Conservation (phyloP, 2,329 filamentous ascomycete genomes). For the Bipolaris gigantea region DNA sequence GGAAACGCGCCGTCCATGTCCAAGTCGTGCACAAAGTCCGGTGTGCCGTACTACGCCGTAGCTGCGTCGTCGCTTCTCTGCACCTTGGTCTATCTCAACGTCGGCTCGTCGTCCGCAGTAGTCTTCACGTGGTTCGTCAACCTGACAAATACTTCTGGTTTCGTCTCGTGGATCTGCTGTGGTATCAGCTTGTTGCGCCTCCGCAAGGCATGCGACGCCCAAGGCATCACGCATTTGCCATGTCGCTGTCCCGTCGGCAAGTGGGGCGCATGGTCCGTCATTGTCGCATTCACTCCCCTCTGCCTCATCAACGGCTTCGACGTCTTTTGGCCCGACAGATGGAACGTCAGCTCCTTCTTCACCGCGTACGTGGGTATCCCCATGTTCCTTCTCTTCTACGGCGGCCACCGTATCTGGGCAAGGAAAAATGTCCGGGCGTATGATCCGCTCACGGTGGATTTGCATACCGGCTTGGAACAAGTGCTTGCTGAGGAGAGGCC, state of each 20-base stretch:
- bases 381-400: slow-evolving; percentile 60
- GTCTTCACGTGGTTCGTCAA: slow-evolving; percentile 72
- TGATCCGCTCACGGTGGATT: slow-evolving; percentile 54
- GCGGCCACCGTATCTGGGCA: slow-evolving; percentile 54
- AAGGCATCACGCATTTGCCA: slow-evolving; percentile 57
- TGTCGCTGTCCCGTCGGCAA: slow-evolving; percentile 62
- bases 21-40: slow-evolving; percentile 60
- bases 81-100: slow-evolving; percentile 54
- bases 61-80: slow-evolving; percentile 49
- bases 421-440: slow-evolving; percentile 57
- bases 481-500: slow-evolving; percentile 41
- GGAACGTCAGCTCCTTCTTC: slow-evolving; percentile 65
- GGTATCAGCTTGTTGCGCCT: slow-evolving; percentile 63
- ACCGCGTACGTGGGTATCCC: slow-evolving; percentile 68
- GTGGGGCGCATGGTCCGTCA: slow-evolving; percentile 64
- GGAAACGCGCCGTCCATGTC: slow-evolving; percentile 68
- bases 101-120: slow-evolving; percentile 46
- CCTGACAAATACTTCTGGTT: slow-evolving; percentile 61
- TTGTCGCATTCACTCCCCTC: slow-evolving; percentile 63
- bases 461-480: slow-evolving; percentile 49
- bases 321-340: slow-evolving; percentile 69
- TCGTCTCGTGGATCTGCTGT: slow-evolving; percentile 59
- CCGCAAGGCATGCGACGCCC: slow-evolving; percentile 58
- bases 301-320: slow-evolving; percentile 75
- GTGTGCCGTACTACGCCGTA: slow-evolving; percentile 58